Base-by-base conservation (phyloP, 2,329 filamentous ascomycete genomes). In the Zasmidium angulare region DNA sequence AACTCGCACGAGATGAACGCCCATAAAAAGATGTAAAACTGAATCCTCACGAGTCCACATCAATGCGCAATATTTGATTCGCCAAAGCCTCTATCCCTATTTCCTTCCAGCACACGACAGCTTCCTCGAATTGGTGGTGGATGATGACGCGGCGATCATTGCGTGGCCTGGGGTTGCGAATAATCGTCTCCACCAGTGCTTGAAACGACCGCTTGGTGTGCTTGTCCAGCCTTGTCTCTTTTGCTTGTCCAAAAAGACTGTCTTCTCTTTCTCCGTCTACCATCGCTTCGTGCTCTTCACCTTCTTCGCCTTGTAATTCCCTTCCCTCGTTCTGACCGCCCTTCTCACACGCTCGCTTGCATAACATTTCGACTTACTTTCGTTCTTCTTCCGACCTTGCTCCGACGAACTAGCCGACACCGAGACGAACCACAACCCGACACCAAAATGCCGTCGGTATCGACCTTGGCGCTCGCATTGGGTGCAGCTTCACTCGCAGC, bases 401-500 rank as follows among this genome's bases (percentile, higher is more conserved):
- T 12, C 20, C 51, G 51, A 53, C 51, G 40, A 29, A 46, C 12
- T 19, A n/a, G 20, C 51, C 22, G 17, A 22, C 17, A 50, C 20
- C n/a, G 19, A 31, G 12, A 12, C 26, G 40, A 21, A 50, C 31
- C 11, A 43, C 21, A 52, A 4, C 46, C n/a, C 48, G 36, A 3
- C n/a, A 17, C 23, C 21, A 46, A 29, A 21, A 65, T 65, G 63
- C 52, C 51, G 29, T 50, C 58, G 11, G 17, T 50, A 26, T 52
- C 40, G n/a, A 55, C 60, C 7, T 48, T 65, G 26, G 71, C 72
- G 55, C 70, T 78, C 60, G 72, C 75, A 40, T 70, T 81, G 59
- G 65, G 80, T 64, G 76, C 77, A 58, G 72, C 79, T 52, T 72
- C 77, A 54, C 71, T 79, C 66, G 74, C 75, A 56, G 82, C 79